phyloP scores from a whole-genome alignment of 192 early-diverging fungal species.

The Allomyces macrogynus region DNA sequence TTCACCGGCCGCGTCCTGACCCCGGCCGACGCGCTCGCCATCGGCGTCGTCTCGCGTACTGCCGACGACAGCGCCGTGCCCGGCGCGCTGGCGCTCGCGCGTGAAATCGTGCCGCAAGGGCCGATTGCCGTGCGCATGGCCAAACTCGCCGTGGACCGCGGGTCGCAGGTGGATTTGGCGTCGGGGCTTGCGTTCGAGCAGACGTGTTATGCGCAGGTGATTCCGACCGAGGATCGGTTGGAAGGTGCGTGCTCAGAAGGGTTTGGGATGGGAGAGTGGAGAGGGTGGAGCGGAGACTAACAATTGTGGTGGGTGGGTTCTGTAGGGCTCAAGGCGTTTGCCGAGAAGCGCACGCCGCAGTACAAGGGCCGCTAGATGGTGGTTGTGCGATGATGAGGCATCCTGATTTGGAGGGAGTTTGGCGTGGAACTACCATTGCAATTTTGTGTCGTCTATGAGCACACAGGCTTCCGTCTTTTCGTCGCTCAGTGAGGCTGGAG shows the following conservation, averaged over 20 bases:
- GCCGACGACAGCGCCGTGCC: conserved; percentile 10
- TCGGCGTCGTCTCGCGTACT: conserved; percentile 62
- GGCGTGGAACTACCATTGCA: too few species aligned
- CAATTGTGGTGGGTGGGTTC: conserved; percentile 3
- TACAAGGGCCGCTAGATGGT: conserved; percentile 47
- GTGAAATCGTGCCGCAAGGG: conserved; percentile 54
- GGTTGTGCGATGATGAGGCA: too few species aligned
- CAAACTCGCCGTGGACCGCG: conserved; percentile 71
- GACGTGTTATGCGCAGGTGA: conserved; percentile 81
- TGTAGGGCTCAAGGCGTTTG: conserved; percentile 38
- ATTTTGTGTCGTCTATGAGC: too few species aligned
- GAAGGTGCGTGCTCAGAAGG: conserved; percentile 63
- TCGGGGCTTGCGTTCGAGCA: conserved; percentile 82
- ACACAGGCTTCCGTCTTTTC: too few species aligned
- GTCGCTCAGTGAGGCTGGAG: too few species aligned
- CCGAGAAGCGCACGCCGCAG: conserved; percentile 61
- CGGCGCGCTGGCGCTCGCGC: conserved; percentile 49
- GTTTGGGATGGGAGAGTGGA: conserved; percentile 15
- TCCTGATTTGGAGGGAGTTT: too few species aligned
- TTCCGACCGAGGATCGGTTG: conserved; percentile 80
- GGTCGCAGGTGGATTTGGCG: conserved; percentile 54
- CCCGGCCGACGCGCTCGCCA: conserved; percentile 34
- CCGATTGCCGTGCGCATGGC: conserved; percentile 81
- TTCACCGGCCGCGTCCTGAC: conserved; percentile 60
- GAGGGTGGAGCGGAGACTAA: conserved; percentile 10